phyloP scores from a whole-genome alignment of 306 rosid species.

The Sindora glabra region DNA sequence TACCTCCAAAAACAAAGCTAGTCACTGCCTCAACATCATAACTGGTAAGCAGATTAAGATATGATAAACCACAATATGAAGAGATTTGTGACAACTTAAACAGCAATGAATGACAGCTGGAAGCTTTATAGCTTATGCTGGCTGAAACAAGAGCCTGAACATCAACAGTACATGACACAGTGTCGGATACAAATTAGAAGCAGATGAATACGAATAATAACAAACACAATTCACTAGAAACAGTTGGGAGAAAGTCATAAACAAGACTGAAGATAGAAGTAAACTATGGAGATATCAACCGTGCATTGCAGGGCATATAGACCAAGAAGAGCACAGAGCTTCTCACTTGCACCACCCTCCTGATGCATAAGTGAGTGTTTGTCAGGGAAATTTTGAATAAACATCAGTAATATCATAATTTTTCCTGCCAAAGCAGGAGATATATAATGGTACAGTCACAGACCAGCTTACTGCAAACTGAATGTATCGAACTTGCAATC shows the following conservation, averaged over 20 bases:
- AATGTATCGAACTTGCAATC: conserved; percentile 59
- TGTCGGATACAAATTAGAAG: background rate
- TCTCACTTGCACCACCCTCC: conserved; percentile 48
- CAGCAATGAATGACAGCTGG: conserved; percentile 34
- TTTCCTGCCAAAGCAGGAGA: background rate
- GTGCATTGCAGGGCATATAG: conserved; percentile 64
- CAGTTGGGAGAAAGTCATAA: background rate
- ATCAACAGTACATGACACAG: conserved; percentile 9
- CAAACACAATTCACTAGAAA: background rate
- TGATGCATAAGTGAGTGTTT: conserved; percentile 20
- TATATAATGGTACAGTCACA: conserved; percentile 20
- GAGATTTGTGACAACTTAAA: conserved; percentile 49
- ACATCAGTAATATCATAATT: background rate
- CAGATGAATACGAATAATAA: background rate
- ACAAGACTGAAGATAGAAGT: background rate
- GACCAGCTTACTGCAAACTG: conserved; percentile 60
- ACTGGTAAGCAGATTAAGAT: conserved; percentile 55
- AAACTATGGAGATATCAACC: conserved; percentile 33
- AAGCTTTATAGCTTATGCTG: conserved; percentile 32
- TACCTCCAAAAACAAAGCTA: conserved; percentile 49
- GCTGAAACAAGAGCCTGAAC: conserved; percentile 73
- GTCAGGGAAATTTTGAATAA: background rate
- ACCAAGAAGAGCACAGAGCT: conserved; percentile 66
- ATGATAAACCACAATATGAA: conserved; percentile 69
- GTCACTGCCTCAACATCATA: conserved; percentile 46